phyloP scores from a whole-genome alignment of 164 flowering plant species.

The Vitis riparia region DNA sequence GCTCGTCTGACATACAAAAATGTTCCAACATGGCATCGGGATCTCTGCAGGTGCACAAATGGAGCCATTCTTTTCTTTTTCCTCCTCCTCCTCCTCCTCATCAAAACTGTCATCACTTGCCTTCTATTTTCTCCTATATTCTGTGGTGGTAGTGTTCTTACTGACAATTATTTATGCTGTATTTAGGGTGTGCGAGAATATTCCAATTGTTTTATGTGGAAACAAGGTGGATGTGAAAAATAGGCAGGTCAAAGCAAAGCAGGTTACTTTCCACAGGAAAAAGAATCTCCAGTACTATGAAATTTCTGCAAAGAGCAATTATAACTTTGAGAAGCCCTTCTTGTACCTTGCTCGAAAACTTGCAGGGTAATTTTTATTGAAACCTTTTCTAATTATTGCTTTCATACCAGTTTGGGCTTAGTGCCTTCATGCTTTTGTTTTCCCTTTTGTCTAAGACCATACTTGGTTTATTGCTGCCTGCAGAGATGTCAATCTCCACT shows the following conservation, averaged over 20 bases:
- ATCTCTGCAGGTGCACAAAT: conserved; percentile 68
- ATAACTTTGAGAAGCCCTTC: conserved; percentile 85
- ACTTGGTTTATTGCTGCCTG: background rate
- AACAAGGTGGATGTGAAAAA: conserved; percentile 93
- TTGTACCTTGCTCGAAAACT: conserved; percentile 79
- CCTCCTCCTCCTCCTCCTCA: no score
- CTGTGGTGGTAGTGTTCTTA: no score
- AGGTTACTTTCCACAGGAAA: conserved; percentile 86
- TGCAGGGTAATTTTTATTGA: conserved; percentile 54
- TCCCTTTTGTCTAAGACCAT: background rate
- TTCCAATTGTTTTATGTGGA: conserved; percentile 86
- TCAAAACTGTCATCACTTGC: no score
- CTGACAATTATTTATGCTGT: no score
- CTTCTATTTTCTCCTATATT: background rate
- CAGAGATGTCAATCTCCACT: conserved; percentile 48
- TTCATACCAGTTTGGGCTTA: no score
- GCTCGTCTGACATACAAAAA: conserved; percentile 88
- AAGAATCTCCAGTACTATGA: conserved; percentile 85
- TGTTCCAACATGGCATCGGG: conserved; percentile 94
- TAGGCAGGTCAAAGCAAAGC: conserved; percentile 92
- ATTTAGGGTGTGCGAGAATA: conserved; percentile 76
- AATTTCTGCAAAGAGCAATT: conserved; percentile 87
- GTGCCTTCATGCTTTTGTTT: background rate
- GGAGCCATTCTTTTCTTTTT: background rate
- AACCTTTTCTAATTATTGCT: no score